Base-by-base conservation (phyloP, 225 moss, liverwort and hornwort genomes). In the Polytrichum formosum region DNA sequence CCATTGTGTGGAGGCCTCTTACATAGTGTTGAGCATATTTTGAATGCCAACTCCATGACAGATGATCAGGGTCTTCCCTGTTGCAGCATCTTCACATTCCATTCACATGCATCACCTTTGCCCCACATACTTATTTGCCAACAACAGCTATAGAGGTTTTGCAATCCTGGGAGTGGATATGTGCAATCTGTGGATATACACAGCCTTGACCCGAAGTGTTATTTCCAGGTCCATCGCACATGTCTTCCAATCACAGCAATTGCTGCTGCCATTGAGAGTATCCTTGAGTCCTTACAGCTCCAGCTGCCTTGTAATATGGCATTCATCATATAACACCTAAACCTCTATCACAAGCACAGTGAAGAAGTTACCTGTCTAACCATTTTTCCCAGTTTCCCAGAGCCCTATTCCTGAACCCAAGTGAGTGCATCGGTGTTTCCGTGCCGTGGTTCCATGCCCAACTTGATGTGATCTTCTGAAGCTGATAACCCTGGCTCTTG, bases 171-270 rank as follows among this genome's bases (percentile, higher is more conserved):
- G 33, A 31, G 31, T 65, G 22, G 65, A 65, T 18, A 65, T 19
- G 6, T 65, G 65, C 6, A 30, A 35, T 35, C 65, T 31, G 30
- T 18, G 19, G 33, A 65, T 65, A 22, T 35, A 58, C 58, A 30
- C 65, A 65, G 65, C 31, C 65, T 65, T 65, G 30, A 22, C 30
- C 65, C 65, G 35, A 30, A 30, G 6, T 33, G 6, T 33, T 65
- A 18, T 35, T 65, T 65, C 65, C 18, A 65, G 65, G 22, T 30
- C 30, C 65, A 65, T 65, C 31, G 31, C 29, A 28, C 29, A 31
- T 30, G 28, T 35, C 65, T 4, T 65, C 65, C 65, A 35, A 65
- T 65, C 65, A 30, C 65, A 65, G 65, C 65, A 65, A 30, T 4
- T 65, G 65, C 65, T 58, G 33, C 30, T 58, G n/a, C 30, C 33